Conservation (phyloP, 1,284 basidiomycete species). For the Limonomyces culmigenus region DNA sequence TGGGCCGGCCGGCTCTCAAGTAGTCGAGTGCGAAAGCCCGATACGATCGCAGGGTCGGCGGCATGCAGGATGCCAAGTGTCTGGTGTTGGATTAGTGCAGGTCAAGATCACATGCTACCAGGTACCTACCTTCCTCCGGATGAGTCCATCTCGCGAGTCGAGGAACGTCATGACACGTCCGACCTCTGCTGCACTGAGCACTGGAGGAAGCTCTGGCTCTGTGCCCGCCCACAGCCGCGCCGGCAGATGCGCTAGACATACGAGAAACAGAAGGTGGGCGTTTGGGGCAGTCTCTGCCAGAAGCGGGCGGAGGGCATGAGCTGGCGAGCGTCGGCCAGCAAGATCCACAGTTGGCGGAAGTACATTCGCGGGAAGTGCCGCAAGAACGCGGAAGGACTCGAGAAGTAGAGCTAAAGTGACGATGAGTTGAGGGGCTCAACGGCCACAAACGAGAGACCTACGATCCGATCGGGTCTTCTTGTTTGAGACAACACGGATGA, state of each 20-base stretch:
- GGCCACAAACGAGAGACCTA: no score
- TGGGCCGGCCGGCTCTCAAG: conserved; percentile 20
- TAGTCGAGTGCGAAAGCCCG: conserved; percentile 32
- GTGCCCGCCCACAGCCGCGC: conserved; percentile 51
- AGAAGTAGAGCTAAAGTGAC: conserved; percentile 20
- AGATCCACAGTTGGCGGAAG: conserved; percentile 14
- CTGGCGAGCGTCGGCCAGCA: conserved; percentile 15
- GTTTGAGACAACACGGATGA: not conserved
- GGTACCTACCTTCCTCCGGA: conserved; percentile 37
- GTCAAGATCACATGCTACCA: conserved; percentile 1
- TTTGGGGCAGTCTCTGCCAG: conserved; percentile 38
- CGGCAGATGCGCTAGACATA: conserved; percentile 40
- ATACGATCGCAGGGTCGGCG: conserved; percentile 39
- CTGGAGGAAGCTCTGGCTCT: conserved; percentile 23
- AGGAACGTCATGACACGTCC: conserved; percentile 48
- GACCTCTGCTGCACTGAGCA: conserved; percentile 52
- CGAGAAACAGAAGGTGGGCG: conserved; percentile 45
- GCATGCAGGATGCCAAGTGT: conserved; percentile 34
- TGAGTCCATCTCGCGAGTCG: conserved; percentile 35
- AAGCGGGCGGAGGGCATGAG: conserved; percentile 33
- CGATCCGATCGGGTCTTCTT: not conserved
- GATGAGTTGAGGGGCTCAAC: no score
- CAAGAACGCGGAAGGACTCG: conserved; percentile 33
- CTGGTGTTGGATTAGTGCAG: conserved; percentile 16
- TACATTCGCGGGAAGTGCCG: conserved; percentile 13